Percentiles rank a stretch among this genome's conserved stretches.
These are phyloP conservation scores for Quaeritorhiza haematococci DNA, from an alignment of 371 early-diverging fungal genomes.

Conservation along the genomic window DNA sequence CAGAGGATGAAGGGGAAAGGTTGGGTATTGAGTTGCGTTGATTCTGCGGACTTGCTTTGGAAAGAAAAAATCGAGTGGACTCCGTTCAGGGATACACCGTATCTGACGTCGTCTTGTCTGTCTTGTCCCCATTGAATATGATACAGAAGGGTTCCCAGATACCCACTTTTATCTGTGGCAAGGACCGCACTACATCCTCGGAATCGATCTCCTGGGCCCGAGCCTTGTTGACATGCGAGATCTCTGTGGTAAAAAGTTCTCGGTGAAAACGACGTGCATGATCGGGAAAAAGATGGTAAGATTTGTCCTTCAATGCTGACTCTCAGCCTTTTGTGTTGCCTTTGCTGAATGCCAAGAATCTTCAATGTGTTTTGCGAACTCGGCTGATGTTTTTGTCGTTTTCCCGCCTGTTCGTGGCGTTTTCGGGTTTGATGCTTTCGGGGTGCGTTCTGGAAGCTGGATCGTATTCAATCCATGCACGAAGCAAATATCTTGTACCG, in stretches of 20 bases:
- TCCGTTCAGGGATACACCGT: too few species aligned
- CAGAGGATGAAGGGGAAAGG: conserved; percentile 72
- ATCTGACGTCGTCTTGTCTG: background rate
- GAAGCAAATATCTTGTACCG: conserved; percentile 95
- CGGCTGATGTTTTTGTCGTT: too few species aligned
- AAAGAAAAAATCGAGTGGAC: too few species aligned
- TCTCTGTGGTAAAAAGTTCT: conserved; percentile 84
- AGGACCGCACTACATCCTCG: conserved; percentile 91
- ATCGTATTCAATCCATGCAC: conserved; percentile 91
- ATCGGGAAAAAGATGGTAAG: conserved; percentile 93
- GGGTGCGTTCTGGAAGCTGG: conserved; percentile 53
- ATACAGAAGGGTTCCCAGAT: conserved; percentile 73
- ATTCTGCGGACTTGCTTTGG: too few species aligned
- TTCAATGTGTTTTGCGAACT: too few species aligned
- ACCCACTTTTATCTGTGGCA: conserved; percentile 95
- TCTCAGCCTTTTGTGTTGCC: too few species aligned
- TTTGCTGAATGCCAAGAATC: too few species aligned
- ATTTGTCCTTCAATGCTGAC: too few species aligned
- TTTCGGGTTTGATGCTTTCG: too few species aligned
- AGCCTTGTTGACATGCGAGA: conserved; percentile 97
- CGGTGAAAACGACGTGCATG: conserved; percentile 92
- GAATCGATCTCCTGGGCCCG: conserved; percentile 97
- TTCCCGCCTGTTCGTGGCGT: too few species aligned
- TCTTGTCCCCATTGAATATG: too few species aligned
- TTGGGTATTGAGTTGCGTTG: too few species aligned